These are phyloP conservation scores for Neonothopanus nambi DNA, from an alignment of 1,284 basidiomycete genomes.

Conservation along the genomic window DNA sequence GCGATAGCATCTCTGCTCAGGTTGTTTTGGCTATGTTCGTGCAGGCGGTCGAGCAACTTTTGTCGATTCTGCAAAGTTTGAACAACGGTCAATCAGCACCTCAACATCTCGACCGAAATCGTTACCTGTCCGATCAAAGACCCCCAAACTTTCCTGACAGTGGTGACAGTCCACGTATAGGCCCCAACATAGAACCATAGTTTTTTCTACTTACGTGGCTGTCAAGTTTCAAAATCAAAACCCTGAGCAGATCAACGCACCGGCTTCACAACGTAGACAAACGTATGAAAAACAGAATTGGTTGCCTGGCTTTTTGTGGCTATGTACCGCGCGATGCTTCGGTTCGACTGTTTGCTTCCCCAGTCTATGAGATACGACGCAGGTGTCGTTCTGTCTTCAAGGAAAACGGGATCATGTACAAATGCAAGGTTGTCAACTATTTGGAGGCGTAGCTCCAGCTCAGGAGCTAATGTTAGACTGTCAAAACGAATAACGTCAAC, in stretches of 20 bases:
- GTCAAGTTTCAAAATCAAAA: not conserved
- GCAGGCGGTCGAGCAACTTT: constrained; percentile 34
- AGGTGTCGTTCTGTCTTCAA: constrained; percentile 39
- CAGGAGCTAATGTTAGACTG: constrained; percentile 34
- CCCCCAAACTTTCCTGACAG: constrained; percentile 36
- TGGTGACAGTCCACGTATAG: constrained; percentile 36
- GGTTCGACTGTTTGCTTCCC: constrained; percentile 37
- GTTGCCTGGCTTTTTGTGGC: constrained; percentile 20
- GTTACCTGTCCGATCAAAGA: constrained; percentile 35
- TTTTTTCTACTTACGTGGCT: constrained; percentile 5
- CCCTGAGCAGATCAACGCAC: constrained; percentile 26
- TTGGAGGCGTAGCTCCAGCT: constrained; percentile 39
- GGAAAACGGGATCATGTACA: constrained; percentile 50
- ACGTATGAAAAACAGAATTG: constrained; percentile 43
- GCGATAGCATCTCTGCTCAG: constrained; percentile 30
- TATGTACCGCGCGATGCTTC: constrained; percentile 35
- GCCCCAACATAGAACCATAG: constrained; percentile 49
- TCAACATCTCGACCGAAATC: not conserved
- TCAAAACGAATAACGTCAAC: not conserved
- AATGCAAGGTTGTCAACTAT: constrained; percentile 43
- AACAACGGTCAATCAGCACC: too few relatives aligned
- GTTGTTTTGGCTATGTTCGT: constrained; percentile 27
- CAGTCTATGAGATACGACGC: constrained; percentile 52
- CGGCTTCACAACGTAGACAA: constrained; percentile 43
- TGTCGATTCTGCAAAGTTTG: too few relatives aligned